Percentiles rank a stretch among this genome's conserved stretches.
phyloP scores from a whole-genome alignment of 148 eudicot species.

The Pouteria glomerata region DNA sequence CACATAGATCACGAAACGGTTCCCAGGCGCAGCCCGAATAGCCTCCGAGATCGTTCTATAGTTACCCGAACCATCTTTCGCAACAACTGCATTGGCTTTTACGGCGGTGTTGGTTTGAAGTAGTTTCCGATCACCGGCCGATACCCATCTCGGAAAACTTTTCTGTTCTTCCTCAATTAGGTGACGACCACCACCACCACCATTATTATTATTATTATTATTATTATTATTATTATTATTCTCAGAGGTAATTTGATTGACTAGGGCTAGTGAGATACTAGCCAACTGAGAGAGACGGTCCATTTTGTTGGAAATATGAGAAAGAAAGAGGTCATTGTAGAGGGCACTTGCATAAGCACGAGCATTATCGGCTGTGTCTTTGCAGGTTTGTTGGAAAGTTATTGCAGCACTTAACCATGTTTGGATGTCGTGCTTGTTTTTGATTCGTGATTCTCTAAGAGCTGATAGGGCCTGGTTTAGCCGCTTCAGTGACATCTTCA shows the following conservation, averaged over 20 bases:
- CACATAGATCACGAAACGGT: constrained; percentile 23
- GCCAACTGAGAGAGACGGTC: constrained; percentile 11
- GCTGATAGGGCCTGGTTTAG: constrained; percentile 17
- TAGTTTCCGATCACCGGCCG: constrained; percentile 17
- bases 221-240: not conserved
- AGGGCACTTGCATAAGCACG: too few species aligned
- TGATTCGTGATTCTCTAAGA: constrained; percentile 13
- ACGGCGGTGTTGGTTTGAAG: constrained; percentile 7
- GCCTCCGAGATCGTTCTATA: constrained; percentile 19
- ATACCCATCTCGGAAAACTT: constrained; percentile 22
- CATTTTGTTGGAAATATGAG: constrained; percentile 16
- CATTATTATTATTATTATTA: too few species aligned
- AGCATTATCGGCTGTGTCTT: constrained; percentile 12
- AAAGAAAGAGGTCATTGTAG: not conserved
- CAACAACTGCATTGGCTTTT: constrained; percentile 19
- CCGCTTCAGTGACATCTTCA: constrained; percentile 15
- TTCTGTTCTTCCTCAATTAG: not conserved
- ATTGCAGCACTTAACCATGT: constrained; percentile 27
- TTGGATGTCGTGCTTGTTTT: constrained; percentile 21
- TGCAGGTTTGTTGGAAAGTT: constrained; percentile 25
- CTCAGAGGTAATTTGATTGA: constrained; percentile 8
- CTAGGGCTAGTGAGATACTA: constrained; percentile 21
- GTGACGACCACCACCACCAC: not conserved
- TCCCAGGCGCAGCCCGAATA: constrained; percentile 19
- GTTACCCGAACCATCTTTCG: constrained; percentile 23